These are phyloP conservation scores for barrel medic (Medicago truncatula) DNA, from an alignment of 306 rosid genomes.

Conservation along the genomic window MtrunA17r5.0-ANR NC_053046.1:39147001-39147500, in stretches of 20 bases:
- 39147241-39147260: slow-evolving; percentile 90
- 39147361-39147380: slow-evolving; percentile 81
- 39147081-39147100: slow-evolving; percentile 77
- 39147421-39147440: slow-evolving; percentile 57
- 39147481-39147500: neutral
- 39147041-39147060: slow-evolving; percentile 79
- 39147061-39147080: slow-evolving; percentile 65
- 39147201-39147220: slow-evolving; percentile 76
- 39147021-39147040: slow-evolving; percentile 78
- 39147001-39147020: slow-evolving; percentile 71
- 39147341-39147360: slow-evolving; percentile 72
- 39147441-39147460: neutral
- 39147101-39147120: slow-evolving; percentile 78
- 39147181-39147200: slow-evolving; percentile 82
- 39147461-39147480: neutral
- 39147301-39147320: slow-evolving; percentile 78
- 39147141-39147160: slow-evolving; percentile 91
- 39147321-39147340: slow-evolving; percentile 95
- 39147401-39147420: slow-evolving; percentile 66
- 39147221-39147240: slow-evolving; percentile 96
- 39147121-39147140: slow-evolving; percentile 94
- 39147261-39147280: slow-evolving; percentile 89
- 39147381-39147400: slow-evolving; percentile 75
- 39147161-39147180: slow-evolving; percentile 94
- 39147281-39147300: slow-evolving; percentile 80